Evolutionary conservation across 495 filamentous ascomycete species (phyloP).

Genomic region (Trichoderma virens): DNA sequence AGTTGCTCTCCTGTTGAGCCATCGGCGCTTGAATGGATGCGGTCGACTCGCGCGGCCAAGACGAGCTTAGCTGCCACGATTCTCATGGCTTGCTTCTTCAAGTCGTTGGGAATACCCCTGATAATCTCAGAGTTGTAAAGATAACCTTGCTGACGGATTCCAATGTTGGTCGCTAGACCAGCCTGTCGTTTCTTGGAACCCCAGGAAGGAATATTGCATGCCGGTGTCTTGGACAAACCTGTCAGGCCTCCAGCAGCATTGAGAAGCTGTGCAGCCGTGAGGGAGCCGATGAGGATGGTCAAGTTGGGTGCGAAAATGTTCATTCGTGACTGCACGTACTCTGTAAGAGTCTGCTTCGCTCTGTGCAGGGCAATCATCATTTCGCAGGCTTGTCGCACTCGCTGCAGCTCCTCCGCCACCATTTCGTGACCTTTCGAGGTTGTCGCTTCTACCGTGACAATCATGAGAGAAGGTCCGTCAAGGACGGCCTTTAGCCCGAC

Average conservation of each 20-base stretch:
- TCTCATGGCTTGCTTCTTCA: constrained; percentile 91
- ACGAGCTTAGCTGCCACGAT: constrained; percentile 91
- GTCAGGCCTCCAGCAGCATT: constrained; percentile 86
- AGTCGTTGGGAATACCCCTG: constrained; percentile 68
- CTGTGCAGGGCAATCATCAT: constrained; percentile 81
- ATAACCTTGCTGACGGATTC: constrained; percentile 86
- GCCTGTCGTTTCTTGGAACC: constrained; percentile 80
- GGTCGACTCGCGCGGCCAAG: constrained; percentile 81
- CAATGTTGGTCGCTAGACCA: constrained; percentile 86
- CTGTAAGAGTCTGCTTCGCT: constrained; percentile 79
- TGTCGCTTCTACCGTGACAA: constrained; percentile 91
- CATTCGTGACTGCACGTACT: constrained; percentile 97
- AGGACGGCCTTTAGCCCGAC: constrained; percentile 69
- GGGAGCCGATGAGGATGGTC: constrained; percentile 82
- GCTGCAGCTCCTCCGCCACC: constrained; percentile 62
- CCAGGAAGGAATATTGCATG: constrained; percentile 85
- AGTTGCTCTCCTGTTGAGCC: constrained; percentile 81
- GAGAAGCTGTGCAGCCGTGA: constrained; percentile 94
- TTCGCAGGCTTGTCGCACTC: constrained; percentile 70
- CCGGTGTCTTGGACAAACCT: constrained; percentile 82
- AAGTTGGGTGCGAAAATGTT: constrained; percentile 91
- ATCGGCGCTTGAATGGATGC: constrained; percentile 73
- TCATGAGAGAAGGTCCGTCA: constrained; percentile 86
- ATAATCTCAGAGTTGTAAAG: constrained; percentile 88
- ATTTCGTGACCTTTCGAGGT: constrained; percentile 76